These are phyloP conservation scores for Pachysandra terminalis DNA, from an alignment of 164 flowering plant species.

Conservation along the genomic window DNA sequence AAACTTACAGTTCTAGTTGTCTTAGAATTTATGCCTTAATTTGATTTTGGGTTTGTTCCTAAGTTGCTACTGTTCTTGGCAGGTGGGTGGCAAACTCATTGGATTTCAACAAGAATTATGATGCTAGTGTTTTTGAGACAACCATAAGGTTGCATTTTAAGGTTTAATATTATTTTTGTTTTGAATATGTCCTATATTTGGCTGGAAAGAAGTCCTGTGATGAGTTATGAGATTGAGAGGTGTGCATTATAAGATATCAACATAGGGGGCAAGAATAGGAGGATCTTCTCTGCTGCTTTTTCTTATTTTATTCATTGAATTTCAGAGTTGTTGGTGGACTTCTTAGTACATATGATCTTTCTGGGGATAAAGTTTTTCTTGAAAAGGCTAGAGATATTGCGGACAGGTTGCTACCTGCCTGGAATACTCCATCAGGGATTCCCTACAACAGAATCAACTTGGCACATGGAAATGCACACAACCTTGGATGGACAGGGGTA, in stretches of 20 bases:
- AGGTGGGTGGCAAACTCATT: constrained; percentile 95
- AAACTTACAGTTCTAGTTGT: background rate
- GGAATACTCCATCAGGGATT: constrained; percentile 92
- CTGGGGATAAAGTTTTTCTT: constrained; percentile 81
- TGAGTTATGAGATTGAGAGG: background rate
- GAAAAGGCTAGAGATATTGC: constrained; percentile 94
- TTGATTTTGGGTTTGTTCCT: background rate
- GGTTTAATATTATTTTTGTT: constrained; percentile 52
- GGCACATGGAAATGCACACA: constrained; percentile 74
- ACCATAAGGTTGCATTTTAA: constrained; percentile 97
- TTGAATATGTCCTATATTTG: constrained; percentile 12
- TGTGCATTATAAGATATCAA: background rate
- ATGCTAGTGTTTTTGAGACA: constrained; percentile 98
- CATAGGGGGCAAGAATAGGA: constrained; percentile 3
- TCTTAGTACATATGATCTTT: constrained; percentile 96
- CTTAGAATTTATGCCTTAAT: background rate
- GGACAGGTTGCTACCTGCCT: constrained; percentile 94
- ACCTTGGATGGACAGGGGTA: constrained; percentile 93
- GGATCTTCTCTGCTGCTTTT: background rate
- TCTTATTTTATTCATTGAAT: constrained; percentile 15
- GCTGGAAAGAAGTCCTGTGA: constrained; percentile 12
- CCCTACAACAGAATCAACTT: constrained; percentile 88
- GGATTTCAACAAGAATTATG: constrained; percentile 92
- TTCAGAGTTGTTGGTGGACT: constrained; percentile 98
- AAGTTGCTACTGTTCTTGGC: constrained; percentile 20